A percentile compares a stretch with the other conserved stretches of the same genome.
Evolutionary conservation across 2,329 filamentous ascomycete species (phyloP).

Genomic region (Pestalotiopsis sp.): DNA sequence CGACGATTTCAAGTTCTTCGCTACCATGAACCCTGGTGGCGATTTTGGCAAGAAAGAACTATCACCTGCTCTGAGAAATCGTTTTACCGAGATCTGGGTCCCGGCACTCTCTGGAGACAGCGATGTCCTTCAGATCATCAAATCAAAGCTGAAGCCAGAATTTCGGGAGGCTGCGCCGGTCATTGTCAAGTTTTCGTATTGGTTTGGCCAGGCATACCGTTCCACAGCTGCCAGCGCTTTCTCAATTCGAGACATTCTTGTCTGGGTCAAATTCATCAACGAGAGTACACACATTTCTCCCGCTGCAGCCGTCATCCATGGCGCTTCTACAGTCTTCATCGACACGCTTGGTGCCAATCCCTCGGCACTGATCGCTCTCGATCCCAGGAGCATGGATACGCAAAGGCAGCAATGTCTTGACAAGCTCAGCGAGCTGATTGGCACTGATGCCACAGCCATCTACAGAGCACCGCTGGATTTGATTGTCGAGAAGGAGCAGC

Average conservation of each 20-base stretch:
- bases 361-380: slow-evolving; percentile 78
- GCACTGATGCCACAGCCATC: slow-evolving; percentile 60
- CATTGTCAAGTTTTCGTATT: slow-evolving; percentile 86
- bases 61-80: slow-evolving; percentile 90
- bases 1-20: slow-evolving; percentile 90
- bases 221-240: slow-evolving; percentile 75
- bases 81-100: slow-evolving; percentile 99
- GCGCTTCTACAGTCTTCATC: slow-evolving; percentile 92
- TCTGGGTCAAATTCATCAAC: slow-evolving; percentile 94
- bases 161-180: slow-evolving; percentile 61
- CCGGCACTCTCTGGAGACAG: slow-evolving; percentile 81
- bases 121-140: slow-evolving; percentile 86
- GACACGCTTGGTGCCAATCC: slow-evolving; percentile 96
- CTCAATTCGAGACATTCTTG: slow-evolving; percentile 88
- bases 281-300: slow-evolving; percentile 46
- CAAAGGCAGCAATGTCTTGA: slow-evolving; percentile 75
- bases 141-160: slow-evolving; percentile 66
- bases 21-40: slow-evolving; percentile 98
- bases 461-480: slow-evolving; percentile 69
- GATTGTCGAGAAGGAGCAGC: slow-evolving; percentile 47
- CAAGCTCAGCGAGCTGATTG: slow-evolving; percentile 70
- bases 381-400: slow-evolving; percentile 67
- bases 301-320: slow-evolving; percentile 67
- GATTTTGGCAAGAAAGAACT: slow-evolving; percentile 98
- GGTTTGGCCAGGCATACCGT: slow-evolving; percentile 86